Percentiles rank a stretch among this genome's conserved stretches.
Conservation (phyloP, 768 basidiomycete species). For the Tylopilus plumbeoviolaceoides region DNA sequence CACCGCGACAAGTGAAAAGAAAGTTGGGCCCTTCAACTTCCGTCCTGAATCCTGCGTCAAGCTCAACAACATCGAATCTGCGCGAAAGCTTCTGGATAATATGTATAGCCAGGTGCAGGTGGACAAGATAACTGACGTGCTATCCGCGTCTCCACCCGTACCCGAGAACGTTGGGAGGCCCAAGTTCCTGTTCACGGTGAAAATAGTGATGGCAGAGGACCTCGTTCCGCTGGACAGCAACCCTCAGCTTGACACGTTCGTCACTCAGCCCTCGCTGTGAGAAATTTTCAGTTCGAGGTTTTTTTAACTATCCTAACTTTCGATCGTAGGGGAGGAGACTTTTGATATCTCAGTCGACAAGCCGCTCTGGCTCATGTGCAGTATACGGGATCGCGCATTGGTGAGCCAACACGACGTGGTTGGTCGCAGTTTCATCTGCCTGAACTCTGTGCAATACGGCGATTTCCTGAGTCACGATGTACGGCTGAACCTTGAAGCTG, state of each 20-base stretch:
- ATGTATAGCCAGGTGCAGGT: slow-evolving; percentile 91
- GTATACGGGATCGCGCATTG: slow-evolving; percentile 84
- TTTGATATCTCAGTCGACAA: slow-evolving; percentile 93
- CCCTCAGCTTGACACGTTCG: slow-evolving; percentile 85
- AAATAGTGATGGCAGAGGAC: slow-evolving; percentile 88
- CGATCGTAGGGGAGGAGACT: slow-evolving; percentile 83
- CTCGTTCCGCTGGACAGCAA: slow-evolving; percentile 74
- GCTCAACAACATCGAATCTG: slow-evolving; percentile 94
- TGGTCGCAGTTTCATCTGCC: slow-evolving; percentile 86
- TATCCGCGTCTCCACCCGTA: slow-evolving; percentile 59
- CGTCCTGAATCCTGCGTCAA: slow-evolving; percentile 92
- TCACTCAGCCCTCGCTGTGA: slow-evolving; percentile 88
- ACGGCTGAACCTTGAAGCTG: slow-evolving; percentile 84
- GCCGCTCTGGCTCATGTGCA: slow-evolving; percentile 96
- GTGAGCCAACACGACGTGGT: slow-evolving; percentile 92
- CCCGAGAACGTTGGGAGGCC: slow-evolving; percentile 65
- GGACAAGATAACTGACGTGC: slow-evolving; percentile 72
- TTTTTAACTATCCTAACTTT: slow-evolving; percentile 30
- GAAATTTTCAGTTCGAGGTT: slow-evolving; percentile 25
- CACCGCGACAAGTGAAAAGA: slow-evolving; percentile 77
- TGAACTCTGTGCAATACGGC: slow-evolving; percentile 84
- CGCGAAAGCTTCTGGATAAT: slow-evolving; percentile 84
- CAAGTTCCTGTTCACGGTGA: slow-evolving; percentile 87
- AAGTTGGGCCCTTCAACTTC: slow-evolving; percentile 94
- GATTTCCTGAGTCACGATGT: slow-evolving; percentile 90